A percentile compares a stretch with the other conserved stretches of the same genome.
These are phyloP conservation scores for Hydnum rufescens DNA, from an alignment of 768 basidiomycete species.

Conservation along the genomic window DNA sequence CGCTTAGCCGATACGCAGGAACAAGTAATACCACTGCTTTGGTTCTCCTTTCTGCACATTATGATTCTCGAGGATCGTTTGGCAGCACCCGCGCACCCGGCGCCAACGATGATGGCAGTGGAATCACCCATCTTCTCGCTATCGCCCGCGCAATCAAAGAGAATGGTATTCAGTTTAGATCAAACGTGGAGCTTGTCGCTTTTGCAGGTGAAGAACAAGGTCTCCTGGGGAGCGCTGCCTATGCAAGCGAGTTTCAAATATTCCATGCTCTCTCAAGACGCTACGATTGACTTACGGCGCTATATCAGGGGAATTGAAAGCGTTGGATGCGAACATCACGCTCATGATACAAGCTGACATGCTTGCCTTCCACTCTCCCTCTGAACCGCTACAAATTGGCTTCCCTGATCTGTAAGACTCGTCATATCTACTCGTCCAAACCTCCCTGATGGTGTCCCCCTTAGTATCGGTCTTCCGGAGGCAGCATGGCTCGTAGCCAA, in stretches of 20 bases:
- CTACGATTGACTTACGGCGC: not conserved
- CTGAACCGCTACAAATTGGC: conserved; percentile 68
- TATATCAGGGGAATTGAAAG: conserved; percentile 35
- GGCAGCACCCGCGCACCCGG: conserved; percentile 30
- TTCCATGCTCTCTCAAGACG: not conserved
- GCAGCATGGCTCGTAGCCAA: conserved; percentile 58
- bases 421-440: not conserved
- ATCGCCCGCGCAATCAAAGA: conserved; percentile 59
- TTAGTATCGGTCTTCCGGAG: conserved; percentile 63
- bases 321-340: conserved; percentile 41
- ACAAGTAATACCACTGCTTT: conserved; percentile 37
- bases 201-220: conserved; percentile 94
- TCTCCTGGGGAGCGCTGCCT: conserved; percentile 53
- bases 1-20: conserved; percentile 34
- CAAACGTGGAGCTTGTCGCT: conserved; percentile 58
- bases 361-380: conserved; percentile 63
- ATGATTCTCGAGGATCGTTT: conserved; percentile 81
- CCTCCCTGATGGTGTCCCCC: not conserved
- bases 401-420: conserved; percentile 43
- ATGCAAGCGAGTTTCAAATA: conserved; percentile 43
- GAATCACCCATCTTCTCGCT: conserved; percentile 50
- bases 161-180: conserved; percentile 46
- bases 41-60: conserved; percentile 68
- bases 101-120: conserved; percentile 44
- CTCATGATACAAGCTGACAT: conserved; percentile 87